A percentile compares a stretch with the other conserved stretches of the same genome.
phyloP scores from a whole-genome alignment of 1,284 basidiomycete genomes.

The Cystobasidiaceae sp. region DNA sequence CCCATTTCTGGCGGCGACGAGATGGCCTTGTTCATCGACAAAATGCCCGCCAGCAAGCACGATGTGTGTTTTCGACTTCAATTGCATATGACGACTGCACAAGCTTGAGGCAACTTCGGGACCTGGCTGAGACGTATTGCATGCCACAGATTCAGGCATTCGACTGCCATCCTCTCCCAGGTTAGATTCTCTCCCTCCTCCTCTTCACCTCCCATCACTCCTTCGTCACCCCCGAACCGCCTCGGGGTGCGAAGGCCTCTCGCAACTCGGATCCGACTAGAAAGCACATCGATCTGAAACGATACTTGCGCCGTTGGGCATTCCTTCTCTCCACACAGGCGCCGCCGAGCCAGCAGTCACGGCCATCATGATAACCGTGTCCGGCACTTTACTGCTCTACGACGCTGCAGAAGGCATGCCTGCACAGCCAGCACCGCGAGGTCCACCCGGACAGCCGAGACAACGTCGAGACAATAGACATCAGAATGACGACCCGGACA shows the following conservation, averaged over 20 bases:
- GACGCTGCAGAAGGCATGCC: constrained; percentile 24
- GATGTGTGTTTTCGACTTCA: constrained; percentile 25
- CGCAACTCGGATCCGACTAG: background rate
- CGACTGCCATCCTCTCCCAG: constrained; percentile 31
- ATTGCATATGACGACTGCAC: background rate
- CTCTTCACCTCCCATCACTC: background rate
- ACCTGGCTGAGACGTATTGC: background rate
- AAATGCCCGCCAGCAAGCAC: constrained; percentile 30
- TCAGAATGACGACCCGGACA: constrained; percentile 11
- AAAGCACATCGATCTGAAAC: constrained; percentile 4
- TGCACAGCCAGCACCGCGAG: constrained; percentile 6
- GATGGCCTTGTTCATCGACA: constrained; percentile 27
- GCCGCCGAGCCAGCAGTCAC: background rate
- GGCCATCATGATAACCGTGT: constrained; percentile 15
- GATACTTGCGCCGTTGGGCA: background rate
- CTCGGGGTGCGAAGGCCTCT: background rate
- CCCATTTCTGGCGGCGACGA: constrained; percentile 24
- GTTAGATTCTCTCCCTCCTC: constrained; percentile 23
- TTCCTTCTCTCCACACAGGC: constrained; percentile 12
- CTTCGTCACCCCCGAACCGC: background rate
- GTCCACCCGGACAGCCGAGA: constrained; percentile 11
- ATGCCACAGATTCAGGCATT: constrained; percentile 28
- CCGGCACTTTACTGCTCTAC: constrained; percentile 22
- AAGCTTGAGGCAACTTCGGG: background rate
- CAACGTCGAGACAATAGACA: constrained; percentile 7